Evolutionary conservation across 2,329 filamentous ascomycete genomes (phyloP).

Genomic region (Colletotrichum siamense): DNA sequence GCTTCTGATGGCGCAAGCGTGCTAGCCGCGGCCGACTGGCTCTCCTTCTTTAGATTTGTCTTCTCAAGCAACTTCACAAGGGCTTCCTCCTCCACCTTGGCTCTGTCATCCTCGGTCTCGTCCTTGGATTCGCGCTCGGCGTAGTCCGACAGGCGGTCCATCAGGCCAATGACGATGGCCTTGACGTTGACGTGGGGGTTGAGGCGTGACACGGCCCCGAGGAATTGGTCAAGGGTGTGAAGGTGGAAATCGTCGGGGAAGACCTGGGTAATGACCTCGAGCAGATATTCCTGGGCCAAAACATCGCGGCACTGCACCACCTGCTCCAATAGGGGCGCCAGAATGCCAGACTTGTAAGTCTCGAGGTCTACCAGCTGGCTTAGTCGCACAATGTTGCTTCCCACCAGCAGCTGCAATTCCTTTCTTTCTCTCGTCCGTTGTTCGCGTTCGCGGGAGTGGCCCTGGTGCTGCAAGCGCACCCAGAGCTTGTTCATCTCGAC

Average conservation of each 20-base stretch:
- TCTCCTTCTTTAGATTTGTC: constrained; percentile 67
- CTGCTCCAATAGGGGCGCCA: constrained; percentile 90
- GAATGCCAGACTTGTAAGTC: constrained; percentile 88
- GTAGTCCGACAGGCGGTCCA: constrained; percentile 95
- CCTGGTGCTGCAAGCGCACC: constrained; percentile 97
- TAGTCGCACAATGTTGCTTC: constrained; percentile 92
- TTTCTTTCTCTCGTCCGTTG: constrained; percentile 92
- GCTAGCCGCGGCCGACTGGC: constrained; percentile 25
- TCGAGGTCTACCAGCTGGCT: constrained; percentile 96
- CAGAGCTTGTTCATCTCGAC: constrained; percentile 99
- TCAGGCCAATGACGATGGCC: constrained; percentile 95
- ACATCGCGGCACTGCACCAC: constrained; percentile 98
- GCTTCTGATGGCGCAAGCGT: constrained; percentile 7
- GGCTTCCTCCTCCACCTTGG: constrained; percentile 84
- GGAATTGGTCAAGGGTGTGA: constrained; percentile 93
- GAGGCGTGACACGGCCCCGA: constrained; percentile 88
- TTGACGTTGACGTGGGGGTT: constrained; percentile 99
- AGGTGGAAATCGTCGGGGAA: constrained; percentile 99
- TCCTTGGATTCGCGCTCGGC: constrained; percentile 86
- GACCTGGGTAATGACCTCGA: constrained; percentile 98
- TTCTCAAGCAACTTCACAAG: constrained; percentile 79
- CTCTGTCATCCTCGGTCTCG: constrained; percentile 72
- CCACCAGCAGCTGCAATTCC: constrained; percentile 93
- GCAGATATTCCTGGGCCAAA: constrained; percentile 92
- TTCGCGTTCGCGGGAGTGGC: constrained; percentile 92